Percentiles rank a stretch among this genome's conserved stretches.
These are phyloP conservation scores for Termitomyces sp. DNA, from an alignment of 768 basidiomycete species.

Conservation along the genomic window DNA sequence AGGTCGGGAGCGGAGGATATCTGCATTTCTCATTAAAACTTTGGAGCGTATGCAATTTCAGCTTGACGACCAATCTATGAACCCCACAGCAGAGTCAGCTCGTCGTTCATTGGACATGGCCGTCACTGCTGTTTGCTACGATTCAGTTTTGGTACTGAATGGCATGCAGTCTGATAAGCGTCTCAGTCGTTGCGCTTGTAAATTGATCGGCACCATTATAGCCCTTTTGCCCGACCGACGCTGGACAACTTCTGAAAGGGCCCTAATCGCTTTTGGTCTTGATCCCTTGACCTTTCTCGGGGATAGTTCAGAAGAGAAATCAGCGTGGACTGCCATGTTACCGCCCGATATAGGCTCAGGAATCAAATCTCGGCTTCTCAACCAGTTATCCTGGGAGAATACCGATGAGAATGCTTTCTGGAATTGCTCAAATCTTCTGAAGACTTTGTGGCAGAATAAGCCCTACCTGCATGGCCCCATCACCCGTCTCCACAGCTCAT, in stretches of 20 bases:
- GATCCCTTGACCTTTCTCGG: slow-evolving; percentile 54
- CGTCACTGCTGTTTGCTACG: slow-evolving; percentile 62
- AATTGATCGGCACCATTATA: slow-evolving; percentile 33
- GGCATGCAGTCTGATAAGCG: slow-evolving; percentile 56
- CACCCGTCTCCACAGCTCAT: slow-evolving; percentile 45
- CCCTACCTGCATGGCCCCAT: slow-evolving; percentile 75
- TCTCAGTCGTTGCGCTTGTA: slow-evolving; percentile 60
- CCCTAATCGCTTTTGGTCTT: slow-evolving; percentile 59
- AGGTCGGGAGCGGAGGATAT: slow-evolving; percentile 57
- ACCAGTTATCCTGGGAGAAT: slow-evolving; percentile 22
- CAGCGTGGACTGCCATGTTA: slow-evolving; percentile 40
- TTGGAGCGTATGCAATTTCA: slow-evolving; percentile 46
- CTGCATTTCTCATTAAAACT: slow-evolving; percentile 56
- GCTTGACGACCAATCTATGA: slow-evolving; percentile 40
- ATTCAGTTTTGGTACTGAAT: slow-evolving; percentile 59
- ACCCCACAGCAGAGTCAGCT: slow-evolving; percentile 55
- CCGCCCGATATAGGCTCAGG: slow-evolving; percentile 47
- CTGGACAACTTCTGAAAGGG: slow-evolving; percentile 62
- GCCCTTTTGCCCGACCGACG: slow-evolving; percentile 34
- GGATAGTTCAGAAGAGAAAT: slow-evolving; percentile 21
- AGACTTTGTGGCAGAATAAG: slow-evolving; percentile 60
- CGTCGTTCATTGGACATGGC: slow-evolving; percentile 68
- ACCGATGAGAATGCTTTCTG: slow-evolving; percentile 5
- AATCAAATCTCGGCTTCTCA: slow-evolving; percentile 53
- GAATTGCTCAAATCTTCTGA: slow-evolving; percentile 36